Percentiles rank a stretch among this genome's conserved stretches.
Evolutionary conservation across 2,329 filamentous ascomycete species (phyloP).

Genomic region (Aureobasidium lini): DNA sequence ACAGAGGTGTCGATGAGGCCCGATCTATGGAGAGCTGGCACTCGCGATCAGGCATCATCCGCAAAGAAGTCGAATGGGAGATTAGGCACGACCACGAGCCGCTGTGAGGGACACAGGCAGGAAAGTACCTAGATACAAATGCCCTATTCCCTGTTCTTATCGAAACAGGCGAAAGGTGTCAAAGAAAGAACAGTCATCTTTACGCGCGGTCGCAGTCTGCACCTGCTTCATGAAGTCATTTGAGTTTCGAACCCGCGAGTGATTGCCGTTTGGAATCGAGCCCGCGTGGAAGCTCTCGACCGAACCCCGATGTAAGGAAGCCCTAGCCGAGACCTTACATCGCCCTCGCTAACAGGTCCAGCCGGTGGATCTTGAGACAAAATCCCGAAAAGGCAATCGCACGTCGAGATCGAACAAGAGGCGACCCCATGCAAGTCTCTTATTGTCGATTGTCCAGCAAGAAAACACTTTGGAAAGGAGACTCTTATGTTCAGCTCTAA

Average conservation of each 20-base stretch:
- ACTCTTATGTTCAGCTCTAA: neutral
- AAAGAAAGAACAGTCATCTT: neutral
- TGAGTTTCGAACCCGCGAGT: neutral
- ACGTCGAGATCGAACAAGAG: neutral
- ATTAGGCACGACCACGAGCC: constrained; percentile 1
- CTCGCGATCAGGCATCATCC: constrained; percentile 8
- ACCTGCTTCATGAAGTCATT: constrained; percentile 2
- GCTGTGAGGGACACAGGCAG: neutral
- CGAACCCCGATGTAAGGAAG: neutral
- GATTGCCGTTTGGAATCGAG: neutral
- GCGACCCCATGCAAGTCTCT: neutral
- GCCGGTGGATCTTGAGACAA: neutral
- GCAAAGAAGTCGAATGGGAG: constrained; percentile 11
- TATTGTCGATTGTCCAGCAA: too few species aligned
- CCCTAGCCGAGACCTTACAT: neutral
- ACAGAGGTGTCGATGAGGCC: neutral
- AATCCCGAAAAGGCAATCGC: neutral
- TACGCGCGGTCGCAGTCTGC: neutral
- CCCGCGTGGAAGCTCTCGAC: neutral
- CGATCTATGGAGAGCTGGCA: neutral
- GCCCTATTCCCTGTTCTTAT: neutral
- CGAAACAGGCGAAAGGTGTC: neutral
- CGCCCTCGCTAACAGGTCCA: neutral
- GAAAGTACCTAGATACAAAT: neutral
- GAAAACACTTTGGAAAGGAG: too few species aligned